Evolutionary conservation across 805 yeast genomes (phyloP).

Genomic region (Cyberlindnera xylosilytica): DNA sequence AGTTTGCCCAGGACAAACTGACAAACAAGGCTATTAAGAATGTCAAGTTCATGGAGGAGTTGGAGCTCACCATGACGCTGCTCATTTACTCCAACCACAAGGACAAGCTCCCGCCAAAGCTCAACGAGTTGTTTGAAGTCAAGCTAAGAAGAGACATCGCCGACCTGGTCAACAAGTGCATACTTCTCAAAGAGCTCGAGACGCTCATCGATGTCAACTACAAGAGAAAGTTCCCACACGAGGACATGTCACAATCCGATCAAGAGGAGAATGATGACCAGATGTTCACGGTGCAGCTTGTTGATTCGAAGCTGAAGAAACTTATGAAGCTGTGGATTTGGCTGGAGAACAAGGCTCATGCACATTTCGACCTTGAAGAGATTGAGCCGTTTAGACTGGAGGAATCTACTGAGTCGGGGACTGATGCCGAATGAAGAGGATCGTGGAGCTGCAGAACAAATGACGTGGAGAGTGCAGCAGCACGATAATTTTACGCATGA

Average conservation of each 20-base stretch:
- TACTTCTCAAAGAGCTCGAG: constrained; percentile 34
- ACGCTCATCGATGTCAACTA: constrained; percentile 15
- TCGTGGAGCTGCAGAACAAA: too few relatives aligned
- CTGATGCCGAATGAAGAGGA: too few relatives aligned
- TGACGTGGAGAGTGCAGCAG: too few relatives aligned
- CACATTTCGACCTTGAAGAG: constrained; percentile 1
- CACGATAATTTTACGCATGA: too few relatives aligned
- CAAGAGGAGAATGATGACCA: constrained; percentile 8
- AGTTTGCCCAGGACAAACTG: constrained; percentile 59
- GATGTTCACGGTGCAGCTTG: constrained; percentile 3
- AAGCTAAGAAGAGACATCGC: constrained; percentile 65
- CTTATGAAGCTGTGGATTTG: constrained; percentile 61
- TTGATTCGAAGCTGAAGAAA: constrained; percentile 42
- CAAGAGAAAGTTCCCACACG: not conserved
- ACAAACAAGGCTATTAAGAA: constrained; percentile 60
- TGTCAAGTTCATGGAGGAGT: constrained; percentile 57
- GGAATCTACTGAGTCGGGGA: too few relatives aligned
- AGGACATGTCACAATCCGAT: not conserved
- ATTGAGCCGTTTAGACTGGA: not conserved
- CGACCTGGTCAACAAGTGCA: constrained; percentile 63
- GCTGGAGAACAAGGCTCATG: constrained; percentile 46
- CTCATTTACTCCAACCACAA: constrained; percentile 45
- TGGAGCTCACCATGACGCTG: constrained; percentile 83
- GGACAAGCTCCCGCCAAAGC: constrained; percentile 45
- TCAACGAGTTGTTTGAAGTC: constrained; percentile 55